A percentile compares a stretch with the other conserved stretches of the same genome.
Conservation (phyloP, 345 rosid genomes). For the Barbarea vulgaris region DNA sequence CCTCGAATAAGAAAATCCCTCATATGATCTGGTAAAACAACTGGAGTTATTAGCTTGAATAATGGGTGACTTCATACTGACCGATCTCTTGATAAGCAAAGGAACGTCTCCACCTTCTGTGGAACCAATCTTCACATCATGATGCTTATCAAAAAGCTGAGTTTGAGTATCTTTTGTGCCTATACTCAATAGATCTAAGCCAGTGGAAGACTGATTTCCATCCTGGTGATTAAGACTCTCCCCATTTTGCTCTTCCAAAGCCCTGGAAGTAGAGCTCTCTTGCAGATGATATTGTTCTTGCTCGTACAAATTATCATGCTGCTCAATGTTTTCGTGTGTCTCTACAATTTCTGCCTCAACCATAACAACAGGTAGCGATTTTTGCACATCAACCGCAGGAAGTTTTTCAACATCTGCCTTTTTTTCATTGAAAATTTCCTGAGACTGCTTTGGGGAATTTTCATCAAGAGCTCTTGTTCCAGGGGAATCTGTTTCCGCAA, state of each 20-base stretch:
- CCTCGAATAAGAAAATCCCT: conserved; percentile 72
- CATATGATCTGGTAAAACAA: conserved; percentile 60
- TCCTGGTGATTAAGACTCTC: conserved; percentile 43
- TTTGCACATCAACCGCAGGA: conserved; percentile 32
- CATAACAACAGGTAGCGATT: conserved; percentile 36
- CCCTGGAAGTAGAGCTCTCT: conserved; percentile 43
- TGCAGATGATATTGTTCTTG: conserved; percentile 40
- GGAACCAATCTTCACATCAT: conserved; percentile 42
- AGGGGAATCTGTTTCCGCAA: conserved; percentile 35
- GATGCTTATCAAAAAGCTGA: conserved; percentile 38
- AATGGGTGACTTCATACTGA: conserved; percentile 74
- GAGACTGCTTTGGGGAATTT: conserved; percentile 33
- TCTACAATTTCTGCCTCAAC: conserved; percentile 42
- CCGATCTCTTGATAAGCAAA: conserved; percentile 76
- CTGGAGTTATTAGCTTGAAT: conserved; percentile 65
- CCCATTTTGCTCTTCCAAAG: conserved; percentile 46
- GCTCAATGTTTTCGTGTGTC: conserved; percentile 44
- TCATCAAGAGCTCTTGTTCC: conserved; percentile 43
- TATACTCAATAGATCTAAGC: conserved; percentile 36
- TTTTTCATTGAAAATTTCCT: conserved; percentile 41
- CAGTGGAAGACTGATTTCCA: conserved; percentile 47
- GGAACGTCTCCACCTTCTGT: conserved; percentile 66
- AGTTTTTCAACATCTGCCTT: conserved; percentile 41
- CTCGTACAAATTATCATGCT: conserved; percentile 37
- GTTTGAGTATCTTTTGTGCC: conserved; percentile 44